phyloP scores from a whole-genome alignment of 1,139 yeast genomes.

The Yamadazyma aaseri region DNA sequence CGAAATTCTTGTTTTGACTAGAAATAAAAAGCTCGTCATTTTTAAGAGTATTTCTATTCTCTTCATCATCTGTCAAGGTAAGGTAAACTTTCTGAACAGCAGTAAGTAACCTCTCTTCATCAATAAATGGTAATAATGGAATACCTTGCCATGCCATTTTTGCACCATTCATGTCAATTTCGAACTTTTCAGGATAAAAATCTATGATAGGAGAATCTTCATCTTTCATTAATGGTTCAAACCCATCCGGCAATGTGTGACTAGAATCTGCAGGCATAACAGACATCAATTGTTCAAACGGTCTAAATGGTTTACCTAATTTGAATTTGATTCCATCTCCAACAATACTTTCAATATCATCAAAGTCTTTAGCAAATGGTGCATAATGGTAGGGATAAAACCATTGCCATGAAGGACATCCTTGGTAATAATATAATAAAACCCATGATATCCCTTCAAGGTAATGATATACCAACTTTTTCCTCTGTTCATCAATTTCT shows the following conservation, averaged over 20 bases:
- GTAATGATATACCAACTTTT: slow-evolving; percentile 67
- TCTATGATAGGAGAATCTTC: slow-evolving; percentile 83
- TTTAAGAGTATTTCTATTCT: slow-evolving; percentile 64
- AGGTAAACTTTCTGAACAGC: slow-evolving; percentile 68
- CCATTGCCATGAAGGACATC: slow-evolving; percentile 99
- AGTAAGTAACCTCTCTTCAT: slow-evolving; percentile 66
- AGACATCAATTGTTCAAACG: slow-evolving; percentile 96
- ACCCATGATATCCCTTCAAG: slow-evolving; percentile 98
- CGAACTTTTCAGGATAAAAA: slow-evolving; percentile 86
- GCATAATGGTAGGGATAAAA: slow-evolving; percentile 97
- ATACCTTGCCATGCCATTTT: slow-evolving; percentile 96
- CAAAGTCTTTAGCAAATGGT: slow-evolving; percentile 91
- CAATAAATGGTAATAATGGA: slow-evolving; percentile 87
- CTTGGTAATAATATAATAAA: slow-evolving; percentile 88
- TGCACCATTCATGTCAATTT: slow-evolving; percentile 93
- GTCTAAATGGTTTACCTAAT: slow-evolving; percentile 79
- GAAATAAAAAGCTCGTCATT: slow-evolving; percentile 63
- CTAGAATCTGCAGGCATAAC: slow-evolving; percentile 96
- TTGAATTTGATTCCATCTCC: slow-evolving; percentile 62
- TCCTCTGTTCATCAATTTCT: slow-evolving; percentile 55
- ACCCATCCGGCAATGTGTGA: slow-evolving; percentile 83
- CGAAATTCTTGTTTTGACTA: slow-evolving; percentile 50
- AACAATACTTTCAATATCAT: slow-evolving; percentile 43
- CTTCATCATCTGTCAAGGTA: slow-evolving; percentile 66
- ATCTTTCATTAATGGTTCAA: slow-evolving; percentile 80